phyloP scores from a whole-genome alignment of 179 eudicot species.

The Actinidia polygama region DNA sequence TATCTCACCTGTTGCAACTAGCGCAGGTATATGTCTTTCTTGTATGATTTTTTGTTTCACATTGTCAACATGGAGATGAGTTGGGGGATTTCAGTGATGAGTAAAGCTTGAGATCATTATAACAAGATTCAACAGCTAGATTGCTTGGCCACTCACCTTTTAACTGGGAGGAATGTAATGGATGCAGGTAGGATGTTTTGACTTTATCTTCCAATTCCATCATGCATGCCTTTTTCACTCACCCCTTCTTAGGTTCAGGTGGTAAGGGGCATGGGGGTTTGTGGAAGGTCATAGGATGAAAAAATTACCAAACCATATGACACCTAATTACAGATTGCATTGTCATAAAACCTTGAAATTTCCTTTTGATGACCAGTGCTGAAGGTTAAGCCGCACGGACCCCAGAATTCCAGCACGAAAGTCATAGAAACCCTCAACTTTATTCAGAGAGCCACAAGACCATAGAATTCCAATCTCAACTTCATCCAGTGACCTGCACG shows the following conservation, averaged over 20 bases:
- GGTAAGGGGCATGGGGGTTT: background rate
- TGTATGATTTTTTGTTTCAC: background rate
- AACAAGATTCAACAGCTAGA: background rate
- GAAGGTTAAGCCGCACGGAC: too few species aligned
- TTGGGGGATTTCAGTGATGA: background rate
- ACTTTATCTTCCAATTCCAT: background rate
- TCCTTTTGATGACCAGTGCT: too few species aligned
- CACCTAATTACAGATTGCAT: too few species aligned
- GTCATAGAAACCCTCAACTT: too few species aligned
- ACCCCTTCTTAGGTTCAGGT: background rate
- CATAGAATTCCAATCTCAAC: too few species aligned
- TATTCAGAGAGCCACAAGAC: too few species aligned
- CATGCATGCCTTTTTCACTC: background rate
- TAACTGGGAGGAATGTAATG: background rate
- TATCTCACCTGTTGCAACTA: slow-evolving; percentile 68
- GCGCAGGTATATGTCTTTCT: slow-evolving; percentile 58
- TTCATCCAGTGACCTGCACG: too few species aligned
- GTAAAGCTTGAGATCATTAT: background rate
- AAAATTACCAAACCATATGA: background rate
- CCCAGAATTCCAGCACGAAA: too few species aligned
- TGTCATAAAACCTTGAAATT: too few species aligned
- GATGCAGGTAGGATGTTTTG: background rate
- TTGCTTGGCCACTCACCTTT: background rate
- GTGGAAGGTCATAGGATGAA: background rate
- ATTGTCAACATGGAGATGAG: slow-evolving; percentile 29